Evolutionary conservation across 495 filamentous ascomycete species (phyloP), one percentile per base, ranked within the genome.

Genomic region (Friedmanniomyces simplex): DNA sequence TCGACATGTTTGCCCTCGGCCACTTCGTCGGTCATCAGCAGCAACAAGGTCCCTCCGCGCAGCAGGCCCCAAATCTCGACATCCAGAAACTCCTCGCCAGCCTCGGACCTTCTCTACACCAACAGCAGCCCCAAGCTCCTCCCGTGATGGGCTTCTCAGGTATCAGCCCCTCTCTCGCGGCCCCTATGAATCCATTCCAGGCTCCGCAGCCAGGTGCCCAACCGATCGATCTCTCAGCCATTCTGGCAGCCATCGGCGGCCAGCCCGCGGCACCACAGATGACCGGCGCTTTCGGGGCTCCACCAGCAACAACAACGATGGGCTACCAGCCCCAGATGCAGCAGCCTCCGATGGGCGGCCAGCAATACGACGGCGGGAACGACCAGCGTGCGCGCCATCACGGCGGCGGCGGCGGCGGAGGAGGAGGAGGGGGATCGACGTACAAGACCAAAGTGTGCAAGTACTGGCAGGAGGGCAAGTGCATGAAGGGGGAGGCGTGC

Each of bases 401-500:
- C 18, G 50, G 48, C 28, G 48, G 48, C 20, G 36, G 36, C 16
- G 36, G 10, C 16, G 36, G 36, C 36, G 36, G 42, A 21, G 20
- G 43, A 47, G 20, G 43, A 11, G 20, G 11, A 8, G 68, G 68
- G 30, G 55, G 55, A 54, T 62, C 59, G 58, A 58, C 55, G 41
- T 59, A 52, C 49, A 62, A 60, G 57, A 66, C 67, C 10, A 45
- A 68, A 64, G 77, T 86, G 16, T 96, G 90, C 71, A 80, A 77
- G 49, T 95, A 89, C 70, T 96, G 78, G 76, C 73, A 78, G 6
- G 78, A 86, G 55, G 89, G 89, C 16, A 84, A 83, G 68, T 96
- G 90, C 71, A 75, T 77, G 18, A 93, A 95, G 69, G 90, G 90
- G 3, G 85, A 86, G 18, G 83, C 85, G 34, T 96, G 90, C 68